A percentile compares a stretch with the other conserved stretches of the same genome.
Conservation (phyloP, 352 stramenopile species). For the Pythium scleroteichum region DNA sequence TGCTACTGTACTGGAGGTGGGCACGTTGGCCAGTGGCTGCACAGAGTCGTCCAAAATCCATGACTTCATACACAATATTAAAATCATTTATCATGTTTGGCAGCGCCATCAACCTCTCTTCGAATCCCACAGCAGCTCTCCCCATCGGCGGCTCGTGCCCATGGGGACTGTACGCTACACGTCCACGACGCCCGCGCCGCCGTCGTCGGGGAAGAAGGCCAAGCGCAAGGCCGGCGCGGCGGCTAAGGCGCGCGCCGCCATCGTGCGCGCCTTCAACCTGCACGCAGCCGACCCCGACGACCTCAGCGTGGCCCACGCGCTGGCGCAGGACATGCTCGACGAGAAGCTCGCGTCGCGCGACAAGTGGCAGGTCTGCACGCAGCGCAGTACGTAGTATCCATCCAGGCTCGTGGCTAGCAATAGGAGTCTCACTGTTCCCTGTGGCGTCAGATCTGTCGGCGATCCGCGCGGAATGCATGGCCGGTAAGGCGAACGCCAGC, state of each 20-base stretch:
- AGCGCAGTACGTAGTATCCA: conserved; percentile 29
- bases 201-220: conserved; percentile 19
- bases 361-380: conserved; percentile 41
- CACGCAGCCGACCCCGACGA: conserved; percentile 15
- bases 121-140: no score
- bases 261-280: conserved; percentile 2
- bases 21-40: no score
- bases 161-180: conserved; percentile 28
- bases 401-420: background rate
- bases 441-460: conserved; percentile 25
- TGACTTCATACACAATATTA: no score
- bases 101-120: no score
- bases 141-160: no score
- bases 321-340: conserved; percentile 24
- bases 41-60: no score
- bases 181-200: conserved; percentile 10
- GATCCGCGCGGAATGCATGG: conserved; percentile 38
- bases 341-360: conserved; percentile 25
- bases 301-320: conserved; percentile 22
- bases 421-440: no score
- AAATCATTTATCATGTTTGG: no score
- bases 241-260: background rate
- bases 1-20: no score
- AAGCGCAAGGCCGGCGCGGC: conserved; percentile 18
- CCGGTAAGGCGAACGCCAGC: conserved; percentile 20